Conservation (phyloP, 2,329 filamentous ascomycete genomes). For the Microascus cirrosus region DNA sequence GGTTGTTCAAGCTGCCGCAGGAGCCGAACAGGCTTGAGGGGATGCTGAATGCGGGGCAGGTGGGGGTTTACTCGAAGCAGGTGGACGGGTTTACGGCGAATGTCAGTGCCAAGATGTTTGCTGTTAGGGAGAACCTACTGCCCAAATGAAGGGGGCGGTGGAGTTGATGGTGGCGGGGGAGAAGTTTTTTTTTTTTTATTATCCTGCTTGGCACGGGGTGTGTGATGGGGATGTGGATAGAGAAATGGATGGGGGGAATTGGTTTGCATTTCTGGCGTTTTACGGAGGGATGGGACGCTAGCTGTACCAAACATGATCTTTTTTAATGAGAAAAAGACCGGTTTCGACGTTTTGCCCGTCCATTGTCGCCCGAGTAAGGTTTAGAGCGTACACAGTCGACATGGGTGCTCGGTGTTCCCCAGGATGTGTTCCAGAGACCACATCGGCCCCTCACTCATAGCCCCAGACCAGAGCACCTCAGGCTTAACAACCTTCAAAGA, state of each 20-base stretch:
- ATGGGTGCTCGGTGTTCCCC: too few species aligned
- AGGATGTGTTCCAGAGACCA: too few species aligned
- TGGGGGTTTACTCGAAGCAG: conserved; percentile 96
- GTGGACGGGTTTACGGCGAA: conserved; percentile 91
- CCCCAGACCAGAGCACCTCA: too few species aligned
- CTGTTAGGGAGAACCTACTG: conserved; percentile 62
- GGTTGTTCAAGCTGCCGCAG: conserved; percentile 92
- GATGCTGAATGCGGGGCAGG: conserved; percentile 89
- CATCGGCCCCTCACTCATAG: too few species aligned
- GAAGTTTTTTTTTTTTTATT: neutral
- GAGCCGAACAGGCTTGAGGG: conserved; percentile 89
- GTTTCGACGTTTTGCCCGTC: neutral
- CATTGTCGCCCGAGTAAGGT: too few species aligned
- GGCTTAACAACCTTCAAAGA: too few species aligned
- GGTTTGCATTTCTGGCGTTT: too few species aligned
- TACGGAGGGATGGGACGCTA: too few species aligned
- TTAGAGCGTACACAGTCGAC: too few species aligned
- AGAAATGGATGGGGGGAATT: too few species aligned
- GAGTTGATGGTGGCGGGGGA: neutral
- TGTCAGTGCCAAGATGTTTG: conserved; percentile 96
- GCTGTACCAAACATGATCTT: neutral
- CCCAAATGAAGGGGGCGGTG: conserved; percentile 30
- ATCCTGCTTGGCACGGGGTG: neutral
- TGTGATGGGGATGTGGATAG: neutral
- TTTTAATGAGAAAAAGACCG: neutral